Conservation (phyloP, 2,329 filamentous ascomycete species). For the Dryadomyces quercus-mongolicae region DNA sequence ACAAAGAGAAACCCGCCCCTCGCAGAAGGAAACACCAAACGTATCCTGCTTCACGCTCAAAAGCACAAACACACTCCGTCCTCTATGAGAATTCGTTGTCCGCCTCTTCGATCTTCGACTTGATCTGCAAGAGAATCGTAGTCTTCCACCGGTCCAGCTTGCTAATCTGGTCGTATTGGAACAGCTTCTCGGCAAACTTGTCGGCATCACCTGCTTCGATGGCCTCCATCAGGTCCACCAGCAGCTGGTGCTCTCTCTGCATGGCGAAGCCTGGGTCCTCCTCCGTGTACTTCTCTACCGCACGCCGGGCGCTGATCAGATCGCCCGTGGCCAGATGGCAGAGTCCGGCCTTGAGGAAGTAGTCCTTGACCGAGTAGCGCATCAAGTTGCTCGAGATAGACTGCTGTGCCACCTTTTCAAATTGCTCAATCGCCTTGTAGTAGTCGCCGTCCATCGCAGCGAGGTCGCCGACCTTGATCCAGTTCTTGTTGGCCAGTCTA, state of each 20-base stretch:
- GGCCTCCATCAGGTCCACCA: slow-evolving; percentile 63
- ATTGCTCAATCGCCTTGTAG: slow-evolving; percentile 68
- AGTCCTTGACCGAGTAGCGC: slow-evolving; percentile 91
- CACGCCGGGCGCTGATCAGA: slow-evolving; percentile 64
- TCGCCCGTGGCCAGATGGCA: slow-evolving; percentile 70
- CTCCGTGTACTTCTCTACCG: slow-evolving; percentile 71
- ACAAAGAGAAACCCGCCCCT: neutral
- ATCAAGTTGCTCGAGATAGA: slow-evolving; percentile 84
- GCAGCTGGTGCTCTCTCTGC: slow-evolving; percentile 70
- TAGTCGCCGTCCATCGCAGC: slow-evolving; percentile 74
- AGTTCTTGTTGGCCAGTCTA: slow-evolving; percentile 85
- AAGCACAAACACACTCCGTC: neutral
- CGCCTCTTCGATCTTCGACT: slow-evolving; percentile 61
- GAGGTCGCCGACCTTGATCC: slow-evolving; percentile 83
- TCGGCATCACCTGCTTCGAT: slow-evolving; percentile 72
- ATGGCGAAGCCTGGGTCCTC: slow-evolving; percentile 65
- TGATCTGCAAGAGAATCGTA: slow-evolving; percentile 67
- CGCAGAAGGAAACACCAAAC: neutral
- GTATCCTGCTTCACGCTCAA: neutral
- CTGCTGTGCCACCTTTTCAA: slow-evolving; percentile 68
- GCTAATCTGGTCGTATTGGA: slow-evolving; percentile 82
- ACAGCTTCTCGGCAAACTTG: slow-evolving; percentile 72
- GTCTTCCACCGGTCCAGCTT: slow-evolving; percentile 98
- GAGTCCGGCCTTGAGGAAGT: slow-evolving; percentile 86
- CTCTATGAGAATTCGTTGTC: slow-evolving; percentile 24